phyloP scores from a whole-genome alignment of 1,139 yeast genomes.

The Nematodospora anomalae region DNA sequence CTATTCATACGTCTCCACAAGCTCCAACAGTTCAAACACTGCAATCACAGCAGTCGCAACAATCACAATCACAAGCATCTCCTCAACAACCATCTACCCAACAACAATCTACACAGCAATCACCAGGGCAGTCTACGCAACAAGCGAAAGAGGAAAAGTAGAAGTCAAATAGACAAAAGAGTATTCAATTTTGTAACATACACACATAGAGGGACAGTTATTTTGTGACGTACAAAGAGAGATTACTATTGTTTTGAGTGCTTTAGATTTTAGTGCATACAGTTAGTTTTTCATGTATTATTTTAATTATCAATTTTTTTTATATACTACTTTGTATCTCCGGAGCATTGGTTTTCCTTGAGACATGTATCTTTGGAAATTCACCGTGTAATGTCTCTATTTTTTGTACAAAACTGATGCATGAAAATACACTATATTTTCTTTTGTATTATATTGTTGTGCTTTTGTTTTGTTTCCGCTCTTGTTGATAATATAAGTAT shows the following conservation, averaged over 20 bases:
- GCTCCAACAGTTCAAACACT: slow-evolving; percentile 7
- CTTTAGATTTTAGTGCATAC: not conserved
- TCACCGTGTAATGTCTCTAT: too few species aligned
- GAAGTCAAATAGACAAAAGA: not conserved
- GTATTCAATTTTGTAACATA: not conserved
- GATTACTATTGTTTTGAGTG: not conserved
- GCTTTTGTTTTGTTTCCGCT: too few species aligned
- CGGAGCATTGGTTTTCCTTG: too few species aligned
- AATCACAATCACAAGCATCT: slow-evolving; percentile 4
- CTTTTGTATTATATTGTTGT: too few species aligned
- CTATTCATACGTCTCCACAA: slow-evolving; percentile 6
- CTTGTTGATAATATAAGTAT: too few species aligned
- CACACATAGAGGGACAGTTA: not conserved
- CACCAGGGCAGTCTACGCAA: slow-evolving; percentile 3
- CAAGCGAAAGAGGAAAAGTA: not conserved
- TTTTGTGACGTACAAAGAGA: not conserved
- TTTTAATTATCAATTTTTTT: too few species aligned
- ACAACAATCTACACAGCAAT: slow-evolving; percentile 11
- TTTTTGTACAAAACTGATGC: too few species aligned
- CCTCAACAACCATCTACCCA: slow-evolving; percentile 11
- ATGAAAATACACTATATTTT: too few species aligned
- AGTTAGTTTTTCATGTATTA: not conserved
- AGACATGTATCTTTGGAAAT: too few species aligned
- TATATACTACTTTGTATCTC: not conserved
- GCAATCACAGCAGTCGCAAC: too few species aligned